Percentiles rank a stretch among this genome's conserved stretches.
Conservation (phyloP, 768 basidiomycete genomes). For the Serendipita sp. region DNA sequence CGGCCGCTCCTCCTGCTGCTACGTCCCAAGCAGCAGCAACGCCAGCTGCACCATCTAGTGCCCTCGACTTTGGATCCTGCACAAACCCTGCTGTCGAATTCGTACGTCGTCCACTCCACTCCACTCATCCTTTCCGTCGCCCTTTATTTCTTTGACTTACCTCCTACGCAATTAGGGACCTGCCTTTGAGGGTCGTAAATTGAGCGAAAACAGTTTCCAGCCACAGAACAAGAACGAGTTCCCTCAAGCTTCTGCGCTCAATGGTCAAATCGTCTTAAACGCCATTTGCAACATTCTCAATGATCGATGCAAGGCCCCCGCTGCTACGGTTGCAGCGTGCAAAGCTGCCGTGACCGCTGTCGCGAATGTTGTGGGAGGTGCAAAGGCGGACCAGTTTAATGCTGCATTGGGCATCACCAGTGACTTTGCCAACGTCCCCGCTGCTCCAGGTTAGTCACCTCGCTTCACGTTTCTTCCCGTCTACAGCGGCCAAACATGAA, state of each 20-base stretch:
- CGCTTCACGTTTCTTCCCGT: too few relatives aligned
- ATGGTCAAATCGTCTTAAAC: constrained; percentile 9
- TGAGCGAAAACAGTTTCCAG: neutral
- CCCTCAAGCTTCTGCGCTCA: constrained; percentile 11
- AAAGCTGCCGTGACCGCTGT: neutral
- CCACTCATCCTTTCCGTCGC: too few relatives aligned
- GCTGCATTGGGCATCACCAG: constrained; percentile 37
- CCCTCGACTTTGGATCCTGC: constrained; percentile 11
- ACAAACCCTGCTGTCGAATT: constrained; percentile 12
- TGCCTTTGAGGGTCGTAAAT: constrained; percentile 8
- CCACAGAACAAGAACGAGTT: neutral
- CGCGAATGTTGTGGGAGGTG: constrained; percentile 19
- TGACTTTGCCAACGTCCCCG: constrained; percentile 24
- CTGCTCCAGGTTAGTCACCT: neutral
- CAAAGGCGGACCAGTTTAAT: constrained; percentile 49
- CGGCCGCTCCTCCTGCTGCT: constrained; percentile 5
- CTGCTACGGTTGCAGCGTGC: neutral
- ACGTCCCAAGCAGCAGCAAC: constrained; percentile 1
- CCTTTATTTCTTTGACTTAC: constrained; percentile 5
- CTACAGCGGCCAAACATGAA: too few relatives aligned
- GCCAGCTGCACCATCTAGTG: neutral
- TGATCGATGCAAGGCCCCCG: constrained; percentile 3
- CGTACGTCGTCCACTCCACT: neutral
- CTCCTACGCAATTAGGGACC: constrained; percentile 5
- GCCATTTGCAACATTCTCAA: constrained; percentile 10